Evolutionary conservation across 2,329 filamentous ascomycete species (phyloP).

Genomic region (Exophiala sp.): DNA sequence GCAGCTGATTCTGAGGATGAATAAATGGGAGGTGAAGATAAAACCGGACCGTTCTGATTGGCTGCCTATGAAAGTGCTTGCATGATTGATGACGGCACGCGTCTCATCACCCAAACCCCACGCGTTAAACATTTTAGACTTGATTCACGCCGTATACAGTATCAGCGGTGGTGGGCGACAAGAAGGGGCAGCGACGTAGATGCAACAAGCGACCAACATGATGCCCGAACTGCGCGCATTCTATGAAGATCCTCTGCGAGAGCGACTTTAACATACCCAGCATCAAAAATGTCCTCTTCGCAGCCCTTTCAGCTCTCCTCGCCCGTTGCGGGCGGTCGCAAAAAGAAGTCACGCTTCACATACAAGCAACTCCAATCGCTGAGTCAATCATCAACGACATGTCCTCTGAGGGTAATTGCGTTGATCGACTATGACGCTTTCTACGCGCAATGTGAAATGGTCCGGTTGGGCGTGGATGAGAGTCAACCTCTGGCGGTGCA

Average conservation of each 20-base stretch:
- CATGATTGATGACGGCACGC: slow-evolving; percentile 1
- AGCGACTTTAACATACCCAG: too few relatives aligned
- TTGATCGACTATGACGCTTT: slow-evolving; percentile 97
- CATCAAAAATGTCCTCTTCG: slow-evolving; percentile 44
- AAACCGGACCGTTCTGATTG: neutral
- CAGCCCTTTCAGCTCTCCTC: slow-evolving; percentile 48
- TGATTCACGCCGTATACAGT: too few relatives aligned
- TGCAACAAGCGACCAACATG: too few relatives aligned
- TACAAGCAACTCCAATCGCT: slow-evolving; percentile 78
- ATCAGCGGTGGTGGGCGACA: too few relatives aligned
- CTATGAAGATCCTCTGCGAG: too few relatives aligned
- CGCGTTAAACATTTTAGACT: neutral
- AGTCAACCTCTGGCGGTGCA: slow-evolving; percentile 85
- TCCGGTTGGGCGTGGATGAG: slow-evolving; percentile 70
- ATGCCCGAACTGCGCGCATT: too few relatives aligned
- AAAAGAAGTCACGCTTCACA: slow-evolving; percentile 68
- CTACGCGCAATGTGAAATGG: slow-evolving; percentile 94
- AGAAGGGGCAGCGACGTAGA: too few relatives aligned
- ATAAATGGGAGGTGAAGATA: too few relatives aligned
- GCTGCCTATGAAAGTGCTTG: neutral
- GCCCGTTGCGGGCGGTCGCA: slow-evolving; percentile 31
- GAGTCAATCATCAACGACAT: slow-evolving; percentile 64
- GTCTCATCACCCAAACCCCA: neutral
- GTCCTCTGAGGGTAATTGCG: slow-evolving; percentile 79
- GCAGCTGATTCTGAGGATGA: too few relatives aligned